Base-by-base conservation (phyloP, 1,284 basidiomycete species). In the Apiotrichum porosum region DNA sequence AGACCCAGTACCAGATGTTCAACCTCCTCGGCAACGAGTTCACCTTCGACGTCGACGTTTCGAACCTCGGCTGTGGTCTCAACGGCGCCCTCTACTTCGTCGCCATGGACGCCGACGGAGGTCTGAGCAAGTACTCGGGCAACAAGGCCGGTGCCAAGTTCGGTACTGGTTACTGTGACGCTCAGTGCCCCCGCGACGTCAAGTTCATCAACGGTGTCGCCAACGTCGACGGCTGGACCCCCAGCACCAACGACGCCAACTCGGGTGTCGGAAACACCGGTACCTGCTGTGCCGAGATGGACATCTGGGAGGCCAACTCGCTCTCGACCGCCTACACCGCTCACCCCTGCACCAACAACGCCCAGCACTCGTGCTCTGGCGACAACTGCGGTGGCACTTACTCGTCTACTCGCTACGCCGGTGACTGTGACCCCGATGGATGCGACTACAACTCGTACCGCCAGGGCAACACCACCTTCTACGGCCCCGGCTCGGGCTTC, bases 11-110 rank as follows among this genome's bases (percentile, higher is more conserved):
- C 38, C 26, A 40, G 38, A 40, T 40, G 38, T 40, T 40, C 38
- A 30, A 40, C 23, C 38, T 40, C 38, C 38, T 40, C 28, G 38
- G 38, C 17, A 40, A 40, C 38, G 38, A 40, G 38, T 40, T 40
- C 19, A 40, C 28, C 28, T 40, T 40, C 12, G 38, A 40, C 28
- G 38, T 40, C 28, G 38, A 40, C 14, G 38, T 40, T 13, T 40
- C 38, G 17, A 17, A 40, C 24, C 17, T 40, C 18, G 38, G 38
- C 26, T 40, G 38, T 15, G 38, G 38, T 21, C 38, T 40, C 10
- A 40, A 40, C 38, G 38, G 38, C 15, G 38, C 38, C 17, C 38
- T 40, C 26, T 40, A 40, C 38, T 40, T 40, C 17, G 38, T 40
- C 17, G 38, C 38, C 28, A 40, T 40, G 38, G 38, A 40, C 38